Base-by-base conservation (phyloP, 805 yeast genomes). In the Kuraishia capsulata region DNA sequence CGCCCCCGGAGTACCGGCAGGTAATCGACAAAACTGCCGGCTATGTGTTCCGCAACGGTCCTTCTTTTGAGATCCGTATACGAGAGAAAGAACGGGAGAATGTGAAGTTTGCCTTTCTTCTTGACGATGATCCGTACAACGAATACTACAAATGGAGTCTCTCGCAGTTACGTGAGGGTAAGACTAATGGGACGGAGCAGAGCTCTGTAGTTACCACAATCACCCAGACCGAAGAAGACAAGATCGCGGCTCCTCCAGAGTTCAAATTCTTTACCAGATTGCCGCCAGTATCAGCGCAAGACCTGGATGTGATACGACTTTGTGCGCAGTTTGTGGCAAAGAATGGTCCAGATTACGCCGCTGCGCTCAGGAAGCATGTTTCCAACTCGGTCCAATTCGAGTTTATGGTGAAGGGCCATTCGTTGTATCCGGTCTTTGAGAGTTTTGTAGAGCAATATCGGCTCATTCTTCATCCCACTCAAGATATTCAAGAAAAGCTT, bases 21-120 rank as follows among this genome's bases (percentile, higher is more conserved):
- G 67, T 73, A 16, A 79, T 89, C 16, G 78, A 73, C 37, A 83
- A 81, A 50, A 83, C 95, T 0, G 87, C 81, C 0, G 72, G 64
- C 3, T 85, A 81, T 49, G 86, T 88, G 4, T 47, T 60, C 21
- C 65, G 81, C 44, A 82, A 85, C 50, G 96, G 95, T 0, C 49
- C 54, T 1, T 61, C 71, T 2, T 84, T 86, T 57, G 92, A 80
- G 48, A 61, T 62, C 8, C 62, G 81, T 36, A 68, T 85, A 40
- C 58, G 59, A 14, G 58, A 57, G 28, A 62, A 59, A 28, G 77
- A 78, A 44, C 54, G 62, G 13, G 53, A 59, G 4, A 68, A 68
- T 37, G 64, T 65, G 23, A 75, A 77, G 51, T 84, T 87, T 54
- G 61, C 71, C n/a, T 89, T 89, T 50, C 54, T 88, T 4, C 54